A percentile compares a stretch with the other conserved stretches of the same genome.
Evolutionary conservation across 345 rosid genomes (phyloP).

Genomic region (Arabidopsis arenosa): DNA sequence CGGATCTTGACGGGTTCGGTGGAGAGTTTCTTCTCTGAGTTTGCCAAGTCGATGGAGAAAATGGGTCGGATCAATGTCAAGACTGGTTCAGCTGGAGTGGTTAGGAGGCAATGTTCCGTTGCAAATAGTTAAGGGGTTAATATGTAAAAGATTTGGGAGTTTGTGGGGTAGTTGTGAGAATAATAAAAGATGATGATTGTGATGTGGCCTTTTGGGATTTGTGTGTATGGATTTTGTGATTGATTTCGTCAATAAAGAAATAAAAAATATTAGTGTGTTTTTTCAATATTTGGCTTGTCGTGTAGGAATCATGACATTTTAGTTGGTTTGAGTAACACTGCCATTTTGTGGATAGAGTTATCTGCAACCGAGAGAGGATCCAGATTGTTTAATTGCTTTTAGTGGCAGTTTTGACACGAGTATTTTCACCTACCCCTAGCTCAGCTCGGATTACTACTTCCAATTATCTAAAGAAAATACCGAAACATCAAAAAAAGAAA

Average conservation of each 20-base stretch:
- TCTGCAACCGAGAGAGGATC: conserved; percentile 10
- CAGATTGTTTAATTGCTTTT: neutral
- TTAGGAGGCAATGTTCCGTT: conserved; percentile 70
- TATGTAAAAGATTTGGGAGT: neutral
- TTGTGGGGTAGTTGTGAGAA: conserved; percentile 31
- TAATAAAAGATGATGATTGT: conserved; percentile 21
- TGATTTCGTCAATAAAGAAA: conserved; percentile 22
- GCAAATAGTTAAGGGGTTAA: conserved; percentile 53
- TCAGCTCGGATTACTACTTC: neutral
- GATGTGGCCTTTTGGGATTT: conserved; percentile 30
- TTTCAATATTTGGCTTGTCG: conserved; percentile 9
- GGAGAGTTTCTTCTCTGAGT: conserved; percentile 60
- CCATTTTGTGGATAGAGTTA: neutral
- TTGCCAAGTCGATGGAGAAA: conserved; percentile 78
- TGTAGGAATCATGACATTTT: conserved; percentile 30
- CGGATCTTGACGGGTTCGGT: conserved; percentile 58
- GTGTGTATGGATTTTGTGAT: conserved; percentile 40
- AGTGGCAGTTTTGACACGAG: neutral
- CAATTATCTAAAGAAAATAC: neutral
- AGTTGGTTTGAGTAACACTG: conserved; percentile 26
- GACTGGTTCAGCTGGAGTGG: conserved; percentile 68
- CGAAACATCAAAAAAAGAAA: neutral
- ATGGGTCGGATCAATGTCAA: conserved; percentile 70
- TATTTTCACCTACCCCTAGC: neutral
- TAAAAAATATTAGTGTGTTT: neutral